These are phyloP conservation scores for Colletotrichum sp. DNA, from an alignment of 2,329 filamentous ascomycete genomes.

Conservation along the genomic window DNA sequence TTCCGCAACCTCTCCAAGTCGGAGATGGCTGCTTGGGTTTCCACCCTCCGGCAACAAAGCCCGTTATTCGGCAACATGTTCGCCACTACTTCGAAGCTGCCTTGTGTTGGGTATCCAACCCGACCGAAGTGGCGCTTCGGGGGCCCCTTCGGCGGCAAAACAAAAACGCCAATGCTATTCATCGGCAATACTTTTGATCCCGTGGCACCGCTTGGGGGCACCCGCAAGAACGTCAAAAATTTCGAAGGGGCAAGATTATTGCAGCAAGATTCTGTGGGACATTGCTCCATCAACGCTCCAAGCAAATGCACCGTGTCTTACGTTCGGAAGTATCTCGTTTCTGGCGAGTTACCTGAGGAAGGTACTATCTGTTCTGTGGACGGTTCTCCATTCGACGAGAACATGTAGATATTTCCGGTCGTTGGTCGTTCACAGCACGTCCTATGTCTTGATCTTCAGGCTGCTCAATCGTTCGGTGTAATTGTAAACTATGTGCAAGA, in stretches of 20 bases:
- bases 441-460: too few relatives aligned
- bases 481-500: neutral
- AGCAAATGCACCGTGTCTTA: neutral
- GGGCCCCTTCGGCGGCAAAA: conserved; percentile 31
- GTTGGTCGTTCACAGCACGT: neutral
- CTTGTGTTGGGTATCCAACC: conserved; percentile 42
- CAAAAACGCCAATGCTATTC: neutral
- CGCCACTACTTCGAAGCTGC: conserved; percentile 23
- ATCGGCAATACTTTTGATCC: neutral
- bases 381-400: neutral
- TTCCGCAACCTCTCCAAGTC: conserved; percentile 22
- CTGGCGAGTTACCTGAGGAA: neutral
- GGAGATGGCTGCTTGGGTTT: conserved; percentile 34
- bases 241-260: neutral
- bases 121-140: conserved; percentile 43
- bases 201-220: neutral
- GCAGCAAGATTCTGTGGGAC: neutral
- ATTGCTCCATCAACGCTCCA: neutral
- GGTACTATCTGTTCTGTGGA: neutral
- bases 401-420: neutral
- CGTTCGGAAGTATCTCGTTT: neutral
- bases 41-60: conserved; percentile 23
- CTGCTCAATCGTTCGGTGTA: neutral
- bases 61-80: neutral
- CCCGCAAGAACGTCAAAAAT: neutral